A percentile compares a stretch with the other conserved stretches of the same genome.
phyloP scores from a whole-genome alignment of 1,139 yeast species.

The Saccharomyces hybrid region DNA sequence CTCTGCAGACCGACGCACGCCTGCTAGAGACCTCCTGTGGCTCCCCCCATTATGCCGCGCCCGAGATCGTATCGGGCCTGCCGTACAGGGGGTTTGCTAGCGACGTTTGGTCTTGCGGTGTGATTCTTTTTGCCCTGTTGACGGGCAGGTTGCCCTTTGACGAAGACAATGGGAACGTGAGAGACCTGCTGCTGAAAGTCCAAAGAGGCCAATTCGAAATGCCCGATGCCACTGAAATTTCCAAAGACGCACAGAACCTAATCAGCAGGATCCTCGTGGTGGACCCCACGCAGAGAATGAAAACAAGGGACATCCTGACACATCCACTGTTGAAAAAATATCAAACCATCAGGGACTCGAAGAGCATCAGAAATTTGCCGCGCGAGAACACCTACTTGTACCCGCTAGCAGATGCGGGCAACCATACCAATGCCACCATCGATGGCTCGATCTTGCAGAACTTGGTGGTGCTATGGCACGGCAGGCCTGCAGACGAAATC shows the following conservation, averaged over 20 bases:
- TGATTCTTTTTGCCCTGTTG: constrained; percentile 80
- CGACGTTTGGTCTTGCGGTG: constrained; percentile 98
- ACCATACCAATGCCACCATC: constrained; percentile 32
- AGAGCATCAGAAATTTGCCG: constrained; percentile 46
- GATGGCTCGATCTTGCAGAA: constrained; percentile 61
- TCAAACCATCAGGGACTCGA: constrained; percentile 34
- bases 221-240: constrained; percentile 66
- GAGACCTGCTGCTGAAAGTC: constrained; percentile 77
- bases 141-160: constrained; percentile 97
- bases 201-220: constrained; percentile 81
- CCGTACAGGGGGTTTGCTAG: constrained; percentile 95
- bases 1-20: constrained; percentile 77
- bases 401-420: constrained; percentile 38
- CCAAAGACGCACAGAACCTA: constrained; percentile 62
- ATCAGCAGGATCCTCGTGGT: constrained; percentile 66
- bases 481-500: constrained; percentile 52
- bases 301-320: constrained; percentile 62
- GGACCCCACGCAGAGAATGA: constrained; percentile 71
- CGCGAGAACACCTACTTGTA: constrained; percentile 55
- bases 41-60: constrained; percentile 97
- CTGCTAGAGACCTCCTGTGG: constrained; percentile 93
- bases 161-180: constrained; percentile 71
- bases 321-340: constrained; percentile 72
- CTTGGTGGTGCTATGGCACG: constrained; percentile 68
- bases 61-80: constrained; percentile 92